Conservation (phyloP, 2,329 filamentous ascomycete genomes). For the Pseudogymnoascus sp. region DNA sequence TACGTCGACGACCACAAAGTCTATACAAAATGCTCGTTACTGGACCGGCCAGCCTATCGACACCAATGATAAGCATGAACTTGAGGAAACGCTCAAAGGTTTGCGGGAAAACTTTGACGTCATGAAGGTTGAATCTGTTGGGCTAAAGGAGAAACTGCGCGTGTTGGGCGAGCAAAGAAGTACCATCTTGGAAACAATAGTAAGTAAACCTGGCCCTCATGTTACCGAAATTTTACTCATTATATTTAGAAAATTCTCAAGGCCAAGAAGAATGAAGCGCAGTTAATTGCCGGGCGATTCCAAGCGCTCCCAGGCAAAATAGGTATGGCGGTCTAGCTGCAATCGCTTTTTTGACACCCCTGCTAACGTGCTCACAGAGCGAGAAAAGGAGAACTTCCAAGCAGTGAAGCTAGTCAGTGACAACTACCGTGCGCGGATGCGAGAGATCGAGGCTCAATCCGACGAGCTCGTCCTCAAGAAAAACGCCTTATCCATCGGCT, state of each 20-base stretch:
- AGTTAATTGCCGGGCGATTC: slow-evolving; percentile 59
- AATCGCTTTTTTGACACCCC: neutral
- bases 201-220: slow-evolving; percentile 22
- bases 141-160: slow-evolving; percentile 18
- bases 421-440: slow-evolving; percentile 36
- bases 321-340: slow-evolving; percentile 38
- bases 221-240: slow-evolving; percentile 19
- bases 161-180: slow-evolving; percentile 33
- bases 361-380: slow-evolving; percentile 26
- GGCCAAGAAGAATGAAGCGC: slow-evolving; percentile 58
- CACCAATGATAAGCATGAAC: slow-evolving; percentile 50
- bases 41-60: slow-evolving; percentile 79
- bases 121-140: slow-evolving; percentile 29
- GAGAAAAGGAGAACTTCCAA: slow-evolving; percentile 31
- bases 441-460: slow-evolving; percentile 44
- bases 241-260: slow-evolving; percentile 41
- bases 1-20: slow-evolving; percentile 59
- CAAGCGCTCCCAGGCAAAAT: slow-evolving; percentile 64
- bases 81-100: slow-evolving; percentile 39
- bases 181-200: slow-evolving; percentile 34
- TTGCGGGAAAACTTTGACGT: slow-evolving; percentile 22
- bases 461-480: slow-evolving; percentile 51
- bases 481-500: slow-evolving; percentile 44
- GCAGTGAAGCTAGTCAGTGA: slow-evolving; percentile 31
- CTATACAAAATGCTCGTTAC: slow-evolving; percentile 52